These are phyloP conservation scores for Candida piceae DNA, from an alignment of 805 yeast species.

Conservation along the genomic window DNA sequence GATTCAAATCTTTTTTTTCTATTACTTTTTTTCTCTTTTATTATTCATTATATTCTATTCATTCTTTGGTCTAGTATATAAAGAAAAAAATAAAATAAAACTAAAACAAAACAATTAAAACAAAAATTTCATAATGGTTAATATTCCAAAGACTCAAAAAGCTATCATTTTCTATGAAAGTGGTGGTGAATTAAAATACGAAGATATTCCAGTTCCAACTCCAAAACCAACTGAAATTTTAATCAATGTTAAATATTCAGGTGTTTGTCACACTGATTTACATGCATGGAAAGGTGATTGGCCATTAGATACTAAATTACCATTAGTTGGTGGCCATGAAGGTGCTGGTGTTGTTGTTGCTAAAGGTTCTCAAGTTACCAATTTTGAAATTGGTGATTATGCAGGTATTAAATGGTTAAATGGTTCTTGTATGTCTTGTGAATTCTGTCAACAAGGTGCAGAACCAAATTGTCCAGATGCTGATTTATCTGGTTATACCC, in stretches of 20 bases:
- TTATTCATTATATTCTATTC: too few species aligned
- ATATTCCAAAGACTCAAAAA: constrained; percentile 65
- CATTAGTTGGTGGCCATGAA: constrained; percentile 85
- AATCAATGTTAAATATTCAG: constrained; percentile 79
- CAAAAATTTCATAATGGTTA: background rate
- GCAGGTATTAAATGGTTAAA: constrained; percentile 86
- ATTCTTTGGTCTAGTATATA: too few species aligned
- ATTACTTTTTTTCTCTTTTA: too few species aligned
- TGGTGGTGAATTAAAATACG: constrained; percentile 60
- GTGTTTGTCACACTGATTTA: constrained; percentile 91
- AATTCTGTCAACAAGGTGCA: constrained; percentile 59
- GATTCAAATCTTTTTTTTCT: too few species aligned
- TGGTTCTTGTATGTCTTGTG: constrained; percentile 73
- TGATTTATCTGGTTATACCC: constrained; percentile 80
- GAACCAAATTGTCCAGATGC: constrained; percentile 72
- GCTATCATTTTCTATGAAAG: constrained; percentile 63
- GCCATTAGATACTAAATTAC: constrained; percentile 72
- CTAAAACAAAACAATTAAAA: background rate
- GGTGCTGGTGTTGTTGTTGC: constrained; percentile 87
- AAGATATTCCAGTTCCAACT: constrained; percentile 73
- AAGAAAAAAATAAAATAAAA: too few species aligned
- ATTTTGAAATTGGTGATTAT: constrained; percentile 71
- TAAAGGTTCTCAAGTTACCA: constrained; percentile 60
- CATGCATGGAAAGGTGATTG: constrained; percentile 96
- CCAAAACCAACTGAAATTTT: constrained; percentile 77